Evolutionary conservation across 2,329 filamentous ascomycete genomes (phyloP), one percentile per base, ranked within the genome.

Genomic region (Stromatinia cepivora): DNA sequence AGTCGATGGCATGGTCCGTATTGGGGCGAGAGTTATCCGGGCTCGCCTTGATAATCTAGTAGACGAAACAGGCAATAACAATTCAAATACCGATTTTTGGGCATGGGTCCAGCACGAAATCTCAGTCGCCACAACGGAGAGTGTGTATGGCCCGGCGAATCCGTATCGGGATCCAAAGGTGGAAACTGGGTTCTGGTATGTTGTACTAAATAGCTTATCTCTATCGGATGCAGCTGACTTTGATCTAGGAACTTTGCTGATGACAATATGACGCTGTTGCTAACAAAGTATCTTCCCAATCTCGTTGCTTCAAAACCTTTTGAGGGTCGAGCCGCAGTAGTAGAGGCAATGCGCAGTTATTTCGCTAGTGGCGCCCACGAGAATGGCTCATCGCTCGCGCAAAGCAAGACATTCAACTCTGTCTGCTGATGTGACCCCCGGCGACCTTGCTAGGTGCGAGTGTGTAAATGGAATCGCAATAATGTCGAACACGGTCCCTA

Each of bases 21-120:
- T 25, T 36, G 42, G 53, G 5, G 52, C 52, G 50, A 28, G 58
- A 28, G 31, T 36, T 50, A 54, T 36, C 42, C 25, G 50, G 39
- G 6, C 31, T 17, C 39, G 42, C 11, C 53, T 66, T 34, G 64
- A 66, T 15, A 58, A 48, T 20, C 50, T 57, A 22, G 53, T 20
- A 48, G 39, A 22, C 7, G 53, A 22, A 25, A 22, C 4, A 36
- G 31, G 62, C n/a, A 48, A 50, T 11, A 28, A 28, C 5, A 50
- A 20, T 9, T 4, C 10, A 13, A 36, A 6, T 25, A 36, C 31
- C 31, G 53, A 66, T 48, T 53, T 66, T 31, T 66, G 53, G 64
- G 42, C 25, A 28, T 66, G 64, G 64, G 42, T 58, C 20, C 64
- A 66, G 39, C 64, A 66, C 22, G 64, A 66, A 48, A 58, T 66